Evolutionary conservation across 2,329 filamentous ascomycete species (phyloP).

Genomic region (Tolypocladium paradoxum): DNA sequence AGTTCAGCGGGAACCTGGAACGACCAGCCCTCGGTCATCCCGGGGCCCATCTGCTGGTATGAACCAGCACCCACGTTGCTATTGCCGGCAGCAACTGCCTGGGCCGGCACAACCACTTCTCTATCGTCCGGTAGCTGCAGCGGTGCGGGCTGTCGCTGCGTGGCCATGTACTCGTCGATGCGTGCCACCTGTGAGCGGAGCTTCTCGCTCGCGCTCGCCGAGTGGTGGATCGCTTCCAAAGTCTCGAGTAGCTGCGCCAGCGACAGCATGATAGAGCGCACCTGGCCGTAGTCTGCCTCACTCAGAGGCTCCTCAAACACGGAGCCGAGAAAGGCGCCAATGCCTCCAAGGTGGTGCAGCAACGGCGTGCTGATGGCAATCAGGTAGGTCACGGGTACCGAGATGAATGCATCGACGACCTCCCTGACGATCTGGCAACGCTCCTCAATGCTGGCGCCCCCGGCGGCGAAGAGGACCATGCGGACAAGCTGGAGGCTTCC

Average conservation of each 20-base stretch:
- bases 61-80: not conserved
- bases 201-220: conserved; percentile 11
- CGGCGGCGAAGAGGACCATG: conserved; percentile 18
- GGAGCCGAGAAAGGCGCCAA: conserved; percentile 22
- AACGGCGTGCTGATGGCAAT: conserved; percentile 21
- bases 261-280: conserved; percentile 17
- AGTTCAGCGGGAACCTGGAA: conserved; percentile 43
- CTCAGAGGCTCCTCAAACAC: conserved; percentile 20
- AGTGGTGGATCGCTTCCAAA: conserved; percentile 12
- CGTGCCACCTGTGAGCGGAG: conserved; percentile 11
- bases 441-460: conserved; percentile 14
- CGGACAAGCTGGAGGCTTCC: conserved; percentile 21
- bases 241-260: conserved; percentile 20
- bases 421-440: conserved; percentile 19
- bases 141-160: conserved; percentile 4
- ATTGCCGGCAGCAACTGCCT: not conserved
- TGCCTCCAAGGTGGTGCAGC: conserved; percentile 21
- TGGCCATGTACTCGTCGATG: conserved; percentile 14
- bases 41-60: not conserved
- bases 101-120: not conserved
- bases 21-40: conserved; percentile 4
- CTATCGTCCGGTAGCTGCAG: not conserved
- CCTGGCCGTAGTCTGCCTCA: conserved; percentile 14
- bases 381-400: conserved; percentile 8
- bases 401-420: conserved; percentile 16